Evolutionary conservation across 192 early-diverging fungal genomes (phyloP).

Genomic region (Endogone sp.): DNA sequence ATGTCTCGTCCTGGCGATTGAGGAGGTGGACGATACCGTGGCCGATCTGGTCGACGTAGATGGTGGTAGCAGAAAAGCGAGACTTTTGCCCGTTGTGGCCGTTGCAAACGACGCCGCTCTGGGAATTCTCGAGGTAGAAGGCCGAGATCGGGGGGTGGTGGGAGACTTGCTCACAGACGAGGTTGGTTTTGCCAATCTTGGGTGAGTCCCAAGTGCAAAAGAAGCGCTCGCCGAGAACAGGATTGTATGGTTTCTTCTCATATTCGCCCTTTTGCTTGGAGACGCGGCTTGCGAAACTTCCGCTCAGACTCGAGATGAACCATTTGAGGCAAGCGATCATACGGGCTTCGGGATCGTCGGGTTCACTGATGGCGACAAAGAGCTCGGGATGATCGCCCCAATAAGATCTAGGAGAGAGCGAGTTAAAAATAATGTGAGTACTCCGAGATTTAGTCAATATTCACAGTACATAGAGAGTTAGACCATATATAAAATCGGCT

Average conservation of each 20-base stretch:
- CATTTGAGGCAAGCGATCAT: constrained; percentile 67
- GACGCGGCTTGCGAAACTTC: constrained; percentile 68
- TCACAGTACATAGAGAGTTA: too few species aligned
- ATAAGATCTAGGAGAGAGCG: constrained; percentile 34
- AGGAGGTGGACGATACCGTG: constrained; percentile 63
- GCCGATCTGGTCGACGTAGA: constrained; percentile 76
- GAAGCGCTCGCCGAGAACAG: constrained; percentile 67
- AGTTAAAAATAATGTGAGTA: background rate
- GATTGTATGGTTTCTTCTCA: constrained; percentile 78
- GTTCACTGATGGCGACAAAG: constrained; percentile 59
- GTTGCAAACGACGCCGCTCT: constrained; percentile 52
- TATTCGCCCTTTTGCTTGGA: constrained; percentile 57
- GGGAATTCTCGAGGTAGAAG: constrained; percentile 58
- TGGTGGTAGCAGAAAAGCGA: constrained; percentile 68
- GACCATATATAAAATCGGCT: too few species aligned
- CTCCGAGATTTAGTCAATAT: too few species aligned
- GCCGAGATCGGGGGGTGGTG: constrained; percentile 75
- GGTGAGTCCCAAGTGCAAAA: constrained; percentile 53
- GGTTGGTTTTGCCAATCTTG: constrained; percentile 37
- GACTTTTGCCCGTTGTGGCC: constrained; percentile 69
- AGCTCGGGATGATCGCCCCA: constrained; percentile 58
- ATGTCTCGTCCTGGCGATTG: constrained; percentile 54
- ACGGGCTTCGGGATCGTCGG: constrained; percentile 54
- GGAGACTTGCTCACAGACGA: constrained; percentile 66
- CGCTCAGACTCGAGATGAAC: constrained; percentile 79